Conservation (phyloP, 2,329 filamentous ascomycete species). For the Eutypa lata region DNA sequence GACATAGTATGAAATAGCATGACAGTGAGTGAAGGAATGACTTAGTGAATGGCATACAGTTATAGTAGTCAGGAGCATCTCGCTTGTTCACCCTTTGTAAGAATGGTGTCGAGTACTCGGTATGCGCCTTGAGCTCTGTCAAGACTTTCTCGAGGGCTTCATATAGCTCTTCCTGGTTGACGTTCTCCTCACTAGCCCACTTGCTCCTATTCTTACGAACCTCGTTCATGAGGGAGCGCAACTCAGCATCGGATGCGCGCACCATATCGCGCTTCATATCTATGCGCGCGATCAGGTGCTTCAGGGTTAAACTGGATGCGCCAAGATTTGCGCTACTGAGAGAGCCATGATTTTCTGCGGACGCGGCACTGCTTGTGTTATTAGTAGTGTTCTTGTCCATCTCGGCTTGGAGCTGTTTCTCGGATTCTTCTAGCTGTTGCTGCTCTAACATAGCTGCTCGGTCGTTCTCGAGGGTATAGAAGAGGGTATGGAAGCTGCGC, state of each 20-base stretch:
- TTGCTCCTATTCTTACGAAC: slow-evolving; percentile 97
- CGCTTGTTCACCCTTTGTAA: slow-evolving; percentile 92
- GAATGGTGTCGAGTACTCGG: slow-evolving; percentile 96
- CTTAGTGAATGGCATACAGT: slow-evolving; percentile 55
- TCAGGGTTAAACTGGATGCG: slow-evolving; percentile 91
- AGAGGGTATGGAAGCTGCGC: slow-evolving; percentile 86
- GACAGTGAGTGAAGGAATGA: slow-evolving; percentile 2
- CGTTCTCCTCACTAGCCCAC: slow-evolving; percentile 96
- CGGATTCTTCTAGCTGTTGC: slow-evolving; percentile 92
- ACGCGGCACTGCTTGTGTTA: slow-evolving; percentile 46
- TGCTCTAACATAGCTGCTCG: slow-evolving; percentile 96
- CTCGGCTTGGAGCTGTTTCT: slow-evolving; percentile 93
- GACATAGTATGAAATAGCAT: background rate
- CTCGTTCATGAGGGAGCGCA: slow-evolving; percentile 91
- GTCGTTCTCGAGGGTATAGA: slow-evolving; percentile 94
- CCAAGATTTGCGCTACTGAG: slow-evolving; percentile 92
- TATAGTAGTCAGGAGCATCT: slow-evolving; percentile 94
- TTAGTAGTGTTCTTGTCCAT: slow-evolving; percentile 67
- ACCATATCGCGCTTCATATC: slow-evolving; percentile 90
- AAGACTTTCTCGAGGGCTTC: slow-evolving; percentile 96
- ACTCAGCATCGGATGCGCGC: slow-evolving; percentile 85
- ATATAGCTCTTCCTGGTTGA: slow-evolving; percentile 96
- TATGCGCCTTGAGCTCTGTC: slow-evolving; percentile 94
- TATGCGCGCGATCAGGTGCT: slow-evolving; percentile 94
- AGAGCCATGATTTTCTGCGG: slow-evolving; percentile 73